Evolutionary conservation across 257 asterid genomes (phyloP).

Genomic region (Solanum acaule): DNA sequence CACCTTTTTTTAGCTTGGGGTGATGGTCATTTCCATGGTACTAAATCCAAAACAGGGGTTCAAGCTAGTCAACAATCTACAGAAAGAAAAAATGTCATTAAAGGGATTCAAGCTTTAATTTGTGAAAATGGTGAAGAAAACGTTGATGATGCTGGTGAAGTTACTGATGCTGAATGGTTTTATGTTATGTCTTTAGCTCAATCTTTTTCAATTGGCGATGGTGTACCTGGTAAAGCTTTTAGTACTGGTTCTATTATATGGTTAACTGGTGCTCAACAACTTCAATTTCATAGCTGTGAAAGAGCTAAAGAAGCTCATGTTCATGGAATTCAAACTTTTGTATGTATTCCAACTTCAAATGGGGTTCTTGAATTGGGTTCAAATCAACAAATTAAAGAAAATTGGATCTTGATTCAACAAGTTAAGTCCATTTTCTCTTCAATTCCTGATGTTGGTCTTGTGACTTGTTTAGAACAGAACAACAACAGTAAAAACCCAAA

Average conservation of each 20-base stretch:
- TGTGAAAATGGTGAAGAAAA: slow-evolving; percentile 24
- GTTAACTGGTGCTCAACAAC: slow-evolving; percentile 49
- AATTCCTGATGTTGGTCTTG: too few relatives aligned
- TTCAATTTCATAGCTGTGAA: slow-evolving; percentile 45
- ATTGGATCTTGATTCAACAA: slow-evolving; percentile 39
- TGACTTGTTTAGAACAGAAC: neutral
- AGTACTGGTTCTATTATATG: slow-evolving; percentile 44
- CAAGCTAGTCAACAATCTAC: neutral
- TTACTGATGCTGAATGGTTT: slow-evolving; percentile 49
- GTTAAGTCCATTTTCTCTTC: slow-evolving; percentile 37
- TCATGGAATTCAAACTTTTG: slow-evolving; percentile 63
- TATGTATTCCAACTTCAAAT: slow-evolving; percentile 37
- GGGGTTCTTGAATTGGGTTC: slow-evolving; percentile 77
- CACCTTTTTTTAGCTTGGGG: slow-evolving; percentile 36
- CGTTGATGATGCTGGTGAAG: neutral
- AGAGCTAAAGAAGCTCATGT: slow-evolving; percentile 62
- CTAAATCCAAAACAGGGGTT: neutral
- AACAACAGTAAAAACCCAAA: neutral
- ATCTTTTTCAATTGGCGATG: slow-evolving; percentile 34
- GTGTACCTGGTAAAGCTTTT: slow-evolving; percentile 48
- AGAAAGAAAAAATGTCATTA: slow-evolving; percentile 46
- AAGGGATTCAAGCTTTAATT: slow-evolving; percentile 51
- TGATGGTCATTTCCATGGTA: slow-evolving; percentile 45
- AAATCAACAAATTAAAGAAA: slow-evolving; percentile 27
- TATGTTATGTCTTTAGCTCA: slow-evolving; percentile 65